Conservation (phyloP, 2,329 filamentous ascomycete genomes). For the Mycosphaerella sp. region DNA sequence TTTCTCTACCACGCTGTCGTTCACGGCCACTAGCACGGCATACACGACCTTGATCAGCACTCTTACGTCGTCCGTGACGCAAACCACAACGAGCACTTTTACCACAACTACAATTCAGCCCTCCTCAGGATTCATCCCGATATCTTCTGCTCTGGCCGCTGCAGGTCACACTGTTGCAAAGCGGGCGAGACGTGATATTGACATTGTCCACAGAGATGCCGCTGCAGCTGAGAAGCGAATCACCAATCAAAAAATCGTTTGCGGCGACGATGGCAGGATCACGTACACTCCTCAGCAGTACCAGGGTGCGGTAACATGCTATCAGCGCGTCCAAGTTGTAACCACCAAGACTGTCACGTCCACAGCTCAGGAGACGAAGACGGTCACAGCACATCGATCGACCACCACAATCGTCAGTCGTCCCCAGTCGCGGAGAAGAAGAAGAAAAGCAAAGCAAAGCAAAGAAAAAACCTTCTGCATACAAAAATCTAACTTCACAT, state of each 20-base stretch:
- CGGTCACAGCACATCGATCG: slow-evolving; percentile 9
- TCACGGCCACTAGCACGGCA: slow-evolving; percentile 11
- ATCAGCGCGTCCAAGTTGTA: slow-evolving; percentile 10
- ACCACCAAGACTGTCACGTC: slow-evolving; percentile 13
- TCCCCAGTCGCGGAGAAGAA: too few relatives aligned
- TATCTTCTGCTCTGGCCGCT: slow-evolving; percentile 13
- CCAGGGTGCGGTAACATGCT: slow-evolving; percentile 14
- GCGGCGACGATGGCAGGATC: slow-evolving; percentile 12
- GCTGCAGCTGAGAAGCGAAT: slow-evolving; percentile 5
- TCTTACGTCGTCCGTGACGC: neutral
- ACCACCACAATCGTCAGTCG: slow-evolving; percentile 8
- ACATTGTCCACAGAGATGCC: neutral
- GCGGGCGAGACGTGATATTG: neutral
- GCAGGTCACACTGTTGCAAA: slow-evolving; percentile 10
- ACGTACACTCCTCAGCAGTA: slow-evolving; percentile 14
- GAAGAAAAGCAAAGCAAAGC: too few relatives aligned
- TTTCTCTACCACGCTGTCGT: slow-evolving; percentile 10
- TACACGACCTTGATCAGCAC: slow-evolving; percentile 13
- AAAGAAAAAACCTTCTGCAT: too few relatives aligned
- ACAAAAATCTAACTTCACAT: too few relatives aligned
- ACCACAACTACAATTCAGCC: slow-evolving; percentile 11
- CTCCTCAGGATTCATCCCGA: slow-evolving; percentile 10
- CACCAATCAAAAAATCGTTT: slow-evolving; percentile 12
- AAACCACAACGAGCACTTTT: slow-evolving; percentile 13
- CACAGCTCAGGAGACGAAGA: slow-evolving; percentile 9